Evolutionary conservation across 225 moss, liverwort and hornwort genomes (phyloP), one percentile per base, ranked within the genome.

Genomic region (Marchantia polymorpha): DNA sequence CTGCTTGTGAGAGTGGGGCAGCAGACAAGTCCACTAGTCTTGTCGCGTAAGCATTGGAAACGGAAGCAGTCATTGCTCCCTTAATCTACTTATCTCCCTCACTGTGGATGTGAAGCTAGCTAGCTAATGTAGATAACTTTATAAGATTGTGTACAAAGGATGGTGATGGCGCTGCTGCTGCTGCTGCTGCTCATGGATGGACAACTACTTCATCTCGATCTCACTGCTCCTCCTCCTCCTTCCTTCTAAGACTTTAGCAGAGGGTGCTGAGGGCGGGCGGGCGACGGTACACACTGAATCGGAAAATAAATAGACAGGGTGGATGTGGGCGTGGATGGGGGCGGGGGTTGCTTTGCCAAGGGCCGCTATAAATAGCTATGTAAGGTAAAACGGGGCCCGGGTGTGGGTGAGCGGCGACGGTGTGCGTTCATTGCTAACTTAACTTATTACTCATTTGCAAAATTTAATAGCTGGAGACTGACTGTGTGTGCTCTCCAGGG

Each of bases 361-460:
- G 73, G 73, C 73, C 73, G 19, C 15, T 67, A 67, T 29, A 69
- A 20, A 52, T n/a, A 13, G 26, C 51, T 73, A 13, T 51, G 52
- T 30, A 49, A 68, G 19, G 47, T 12, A 65, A 65, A 11, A 39
- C 2, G 39, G 15, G 78, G 79, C 73, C 49, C 47, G n/a, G 31
- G 66, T 67, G 23, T 48, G 11, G 67, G 67, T 12, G 15, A 17
- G 31, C 6, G 15, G 67, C 0, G 29, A 12, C 8, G 13, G 30
- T 67, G 67, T 67, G n/a, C 16, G 31, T 25, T 67, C 25, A 14
- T 30, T 73, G 65, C 27, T 49, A 9, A 20, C 48, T 20, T 25
- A 23, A n/a, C 47, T 74, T 48, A 64, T 58, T 56, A 59, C 73
- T 73, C 52, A 17, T 52, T 27, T 67, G 47, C 78, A 82, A 73